Evolutionary conservation across 139 green algal genomes (phyloP).

Genomic region (Chlamydomonas sp.): DNA sequence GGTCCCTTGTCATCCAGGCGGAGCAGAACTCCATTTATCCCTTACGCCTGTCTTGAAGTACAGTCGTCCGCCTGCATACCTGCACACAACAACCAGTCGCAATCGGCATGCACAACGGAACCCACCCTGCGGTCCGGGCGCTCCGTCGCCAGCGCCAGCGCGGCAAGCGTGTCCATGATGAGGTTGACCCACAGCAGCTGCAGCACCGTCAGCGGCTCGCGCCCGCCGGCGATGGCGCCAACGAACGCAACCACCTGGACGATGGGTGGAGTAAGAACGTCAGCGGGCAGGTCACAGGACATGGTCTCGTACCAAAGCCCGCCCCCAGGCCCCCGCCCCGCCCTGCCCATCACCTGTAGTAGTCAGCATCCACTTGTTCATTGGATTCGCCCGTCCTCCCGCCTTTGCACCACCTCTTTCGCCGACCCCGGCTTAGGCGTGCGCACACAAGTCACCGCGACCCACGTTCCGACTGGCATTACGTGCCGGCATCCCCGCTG

Average conservation of each 20-base stretch:
- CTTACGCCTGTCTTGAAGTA: neutral
- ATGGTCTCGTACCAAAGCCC: too few relatives aligned
- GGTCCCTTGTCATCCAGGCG: too few relatives aligned
- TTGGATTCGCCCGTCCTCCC: too few relatives aligned
- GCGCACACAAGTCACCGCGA: neutral
- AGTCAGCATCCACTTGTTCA: too few relatives aligned
- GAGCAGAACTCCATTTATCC: too few relatives aligned
- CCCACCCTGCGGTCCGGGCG: conserved; percentile 61
- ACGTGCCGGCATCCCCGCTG: too few relatives aligned
- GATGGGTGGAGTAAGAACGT: conserved; percentile 65
- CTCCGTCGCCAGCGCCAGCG: conserved; percentile 84
- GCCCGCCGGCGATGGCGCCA: conserved; percentile 80
- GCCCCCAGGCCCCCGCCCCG: too few relatives aligned
- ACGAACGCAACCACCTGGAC: conserved; percentile 97
- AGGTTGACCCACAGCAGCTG: conserved; percentile 98
- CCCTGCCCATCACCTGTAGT: too few relatives aligned
- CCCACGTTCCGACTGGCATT: too few relatives aligned
- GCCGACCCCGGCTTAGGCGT: neutral
- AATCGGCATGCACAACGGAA: too few relatives aligned
- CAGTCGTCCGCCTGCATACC: neutral
- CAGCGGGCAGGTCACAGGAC: neutral
- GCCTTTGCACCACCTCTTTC: too few relatives aligned
- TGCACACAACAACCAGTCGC: neutral
- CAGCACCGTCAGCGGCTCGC: conserved; percentile 92
- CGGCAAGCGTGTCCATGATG: conserved; percentile 73